These are phyloP conservation scores for Cyberlindnera subsufficiens DNA, from an alignment of 805 yeast species.

Conservation along the genomic window DNA sequence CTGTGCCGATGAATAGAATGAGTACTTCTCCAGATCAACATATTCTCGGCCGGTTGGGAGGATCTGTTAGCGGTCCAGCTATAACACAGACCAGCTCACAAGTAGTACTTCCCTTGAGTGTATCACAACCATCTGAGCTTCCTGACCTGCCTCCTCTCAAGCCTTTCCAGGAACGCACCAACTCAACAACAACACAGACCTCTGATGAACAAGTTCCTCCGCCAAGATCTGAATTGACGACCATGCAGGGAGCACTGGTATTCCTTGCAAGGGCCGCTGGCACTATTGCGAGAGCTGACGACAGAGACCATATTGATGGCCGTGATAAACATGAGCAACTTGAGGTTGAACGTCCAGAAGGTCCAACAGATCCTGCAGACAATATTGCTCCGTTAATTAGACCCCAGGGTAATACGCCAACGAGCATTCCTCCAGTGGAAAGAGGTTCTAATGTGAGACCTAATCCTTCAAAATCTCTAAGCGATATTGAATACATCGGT, in stretches of 20 bases:
- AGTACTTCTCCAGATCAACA: slow-evolving; percentile 8
- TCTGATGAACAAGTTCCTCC: slow-evolving; percentile 16
- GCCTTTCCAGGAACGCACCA: slow-evolving; percentile 5
- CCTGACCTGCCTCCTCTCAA: not conserved
- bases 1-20: slow-evolving; percentile 3
- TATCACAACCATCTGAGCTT: not conserved
- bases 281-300: slow-evolving; percentile 63
- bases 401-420: slow-evolving; percentile 19
- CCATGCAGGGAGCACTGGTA: slow-evolving; percentile 57
- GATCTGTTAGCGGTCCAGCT: not conserved
- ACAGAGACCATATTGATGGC: slow-evolving; percentile 54
- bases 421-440: slow-evolving; percentile 25
- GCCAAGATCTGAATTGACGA: slow-evolving; percentile 21
- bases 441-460: slow-evolving; percentile 28
- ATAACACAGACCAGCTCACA: not conserved
- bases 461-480: slow-evolving; percentile 32
- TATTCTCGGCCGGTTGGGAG: not conserved
- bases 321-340: slow-evolving; percentile 41
- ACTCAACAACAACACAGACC: slow-evolving; percentile 6
- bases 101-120: not conserved
- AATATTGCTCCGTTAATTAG: slow-evolving; percentile 22
- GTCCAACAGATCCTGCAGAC: slow-evolving; percentile 1
- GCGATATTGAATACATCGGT: slow-evolving; percentile 64
- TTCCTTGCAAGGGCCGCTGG: slow-evolving; percentile 79
- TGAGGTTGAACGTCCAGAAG: slow-evolving; percentile 28